Conservation (phyloP, 495 filamentous ascomycete genomes). For the Tuber umbilicatum region DNA sequence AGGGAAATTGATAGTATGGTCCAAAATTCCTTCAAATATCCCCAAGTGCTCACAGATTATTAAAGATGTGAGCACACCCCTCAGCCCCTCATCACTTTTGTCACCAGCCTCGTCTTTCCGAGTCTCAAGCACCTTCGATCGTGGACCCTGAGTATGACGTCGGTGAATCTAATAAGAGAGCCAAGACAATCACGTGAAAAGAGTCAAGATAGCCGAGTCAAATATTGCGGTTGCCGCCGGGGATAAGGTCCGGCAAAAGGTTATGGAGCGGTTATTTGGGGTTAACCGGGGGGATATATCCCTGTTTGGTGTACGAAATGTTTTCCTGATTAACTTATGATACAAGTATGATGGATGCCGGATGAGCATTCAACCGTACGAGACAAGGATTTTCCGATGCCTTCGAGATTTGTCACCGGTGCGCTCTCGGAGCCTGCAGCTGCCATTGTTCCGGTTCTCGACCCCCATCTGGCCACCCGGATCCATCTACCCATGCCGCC, state of each 20-base stretch:
- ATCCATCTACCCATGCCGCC: neutral
- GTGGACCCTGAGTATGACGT: neutral
- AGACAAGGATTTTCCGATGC: neutral
- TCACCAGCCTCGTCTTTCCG: no score
- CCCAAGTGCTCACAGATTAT: no score
- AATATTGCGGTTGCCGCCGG: neutral
- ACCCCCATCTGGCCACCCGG: neutral
- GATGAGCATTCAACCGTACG: neutral
- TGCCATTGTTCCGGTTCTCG: neutral
- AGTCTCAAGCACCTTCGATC: neutral
- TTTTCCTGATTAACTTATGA: neutral
- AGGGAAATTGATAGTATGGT: no score
- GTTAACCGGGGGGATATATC: neutral
- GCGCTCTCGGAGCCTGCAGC: neutral
- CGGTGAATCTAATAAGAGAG: neutral
- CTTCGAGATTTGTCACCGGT: neutral
- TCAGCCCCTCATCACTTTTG: no score
- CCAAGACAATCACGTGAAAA: neutral
- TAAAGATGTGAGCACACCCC: no score
- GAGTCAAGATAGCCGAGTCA: neutral
- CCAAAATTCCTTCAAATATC: no score
- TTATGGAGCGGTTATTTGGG: neutral
- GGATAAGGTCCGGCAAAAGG: neutral
- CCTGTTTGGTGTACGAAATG: neutral
- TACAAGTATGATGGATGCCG: neutral